phyloP scores from a whole-genome alignment of 1,284 basidiomycete genomes.

The Amylostereum areolatum region DNA sequence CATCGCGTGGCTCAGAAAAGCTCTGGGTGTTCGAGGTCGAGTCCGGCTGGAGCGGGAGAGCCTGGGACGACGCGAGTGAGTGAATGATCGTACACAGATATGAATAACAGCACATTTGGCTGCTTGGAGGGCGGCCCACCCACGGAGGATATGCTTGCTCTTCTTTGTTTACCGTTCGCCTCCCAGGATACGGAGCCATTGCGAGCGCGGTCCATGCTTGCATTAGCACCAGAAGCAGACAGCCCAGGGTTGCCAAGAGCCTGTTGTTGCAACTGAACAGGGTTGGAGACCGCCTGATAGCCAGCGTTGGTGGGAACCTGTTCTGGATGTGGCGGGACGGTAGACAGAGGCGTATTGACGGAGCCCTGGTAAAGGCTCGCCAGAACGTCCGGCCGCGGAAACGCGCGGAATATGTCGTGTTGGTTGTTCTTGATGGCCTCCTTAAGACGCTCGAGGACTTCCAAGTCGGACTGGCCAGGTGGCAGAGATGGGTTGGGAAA shows the following conservation, averaged over 20 bases:
- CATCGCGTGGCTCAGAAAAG: not conserved
- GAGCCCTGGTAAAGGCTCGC: conserved; percentile 54
- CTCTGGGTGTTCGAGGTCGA: conserved; percentile 3
- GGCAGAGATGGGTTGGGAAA: conserved; percentile 14
- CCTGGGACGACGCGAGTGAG: not conserved
- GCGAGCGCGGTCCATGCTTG: not conserved
- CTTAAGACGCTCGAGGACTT: conserved; percentile 67
- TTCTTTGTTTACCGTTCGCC: not conserved
- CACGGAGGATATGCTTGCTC: not conserved
- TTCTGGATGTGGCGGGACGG: conserved; percentile 38
- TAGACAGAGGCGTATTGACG: conserved; percentile 11
- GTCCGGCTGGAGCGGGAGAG: not conserved
- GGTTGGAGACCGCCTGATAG: not conserved
- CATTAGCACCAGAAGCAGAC: not conserved
- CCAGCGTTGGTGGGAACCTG: conserved; percentile 19
- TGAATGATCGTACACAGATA: not conserved
- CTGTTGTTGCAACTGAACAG: conserved; percentile 2
- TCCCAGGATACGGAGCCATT: conserved; percentile 5
- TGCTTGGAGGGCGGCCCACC: not conserved
- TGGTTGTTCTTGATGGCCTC: conserved; percentile 62
- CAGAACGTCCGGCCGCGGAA: conserved; percentile 58
- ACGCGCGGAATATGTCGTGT: conserved; percentile 60
- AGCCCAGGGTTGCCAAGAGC: conserved; percentile 4
- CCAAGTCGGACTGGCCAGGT: conserved; percentile 50
- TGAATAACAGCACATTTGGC: conserved; percentile 2